Base-by-base conservation (phyloP, 257 asterid genomes). In the Paraleonurus japonicus region DNA sequence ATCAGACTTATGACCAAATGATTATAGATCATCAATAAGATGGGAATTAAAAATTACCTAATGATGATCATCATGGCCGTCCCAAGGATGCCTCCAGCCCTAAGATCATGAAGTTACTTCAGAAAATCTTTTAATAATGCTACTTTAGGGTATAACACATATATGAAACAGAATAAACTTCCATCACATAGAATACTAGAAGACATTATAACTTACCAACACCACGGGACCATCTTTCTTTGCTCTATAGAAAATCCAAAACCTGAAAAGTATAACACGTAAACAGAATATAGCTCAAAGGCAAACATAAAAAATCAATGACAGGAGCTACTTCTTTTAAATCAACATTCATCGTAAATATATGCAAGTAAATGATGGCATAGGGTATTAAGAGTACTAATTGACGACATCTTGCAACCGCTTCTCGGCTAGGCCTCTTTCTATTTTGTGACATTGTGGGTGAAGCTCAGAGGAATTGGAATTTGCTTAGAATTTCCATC, bases 11-110 rank as follows among this genome's bases (percentile, higher is more conserved):
- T 7, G 30, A 47, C 10, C 54, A 45, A 64, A 1, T 39, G 51
- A 30, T n/a, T 6, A 7, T 47, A 62, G n/a, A 59, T 1, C 45
- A 26, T 37, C 41, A 41, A 50, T 16, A 35, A 30, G 20, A 66
- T 61, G 71, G 27, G 51, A 53, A 61, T 22, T 4, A 77, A 28
- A 66, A 10, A 17, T 65, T 79, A 83, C 87, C 86, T 91, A 87
- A 75, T 90, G 96, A 55, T 90, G 97, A 75, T 85, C 96, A 26
- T 84, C 97, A 80, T 91, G 96, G 32, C 97, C 92, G 15, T 91
- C 97, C 97, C 97, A 91, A 20, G 97, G 97, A 82, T 91, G 96
- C 84, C 97, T 89, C 96, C 89, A 89, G 55, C 97, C 97, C 97
- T 91, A 76, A 41, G 30, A 82, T 67, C 60, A 67, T 26, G 69